phyloP scores from a whole-genome alignment of 1,284 basidiomycete genomes.

The Volvariella volvacea region DNA sequence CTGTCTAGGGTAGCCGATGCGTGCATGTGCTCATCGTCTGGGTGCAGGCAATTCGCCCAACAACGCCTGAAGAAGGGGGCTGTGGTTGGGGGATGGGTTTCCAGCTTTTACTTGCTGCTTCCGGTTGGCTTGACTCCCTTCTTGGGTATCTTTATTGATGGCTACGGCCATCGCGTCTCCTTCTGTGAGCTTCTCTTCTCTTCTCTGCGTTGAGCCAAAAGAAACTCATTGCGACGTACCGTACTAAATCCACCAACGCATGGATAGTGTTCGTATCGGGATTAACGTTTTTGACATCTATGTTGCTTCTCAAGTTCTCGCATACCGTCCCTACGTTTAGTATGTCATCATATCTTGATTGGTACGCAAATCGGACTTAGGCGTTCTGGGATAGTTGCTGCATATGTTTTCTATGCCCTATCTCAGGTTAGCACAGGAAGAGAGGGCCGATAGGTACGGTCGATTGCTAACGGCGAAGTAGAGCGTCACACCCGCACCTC shows the following conservation, averaged over 20 bases:
- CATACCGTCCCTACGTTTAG: conserved; percentile 31
- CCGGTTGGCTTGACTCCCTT: conserved; percentile 37
- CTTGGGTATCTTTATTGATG: conserved; percentile 36
- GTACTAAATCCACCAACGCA: too few relatives aligned
- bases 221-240: too few relatives aligned
- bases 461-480: conserved; percentile 9
- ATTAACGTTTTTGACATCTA: conserved; percentile 33
- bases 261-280: conserved; percentile 37
- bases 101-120: conserved; percentile 37
- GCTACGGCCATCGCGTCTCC: conserved; percentile 32
- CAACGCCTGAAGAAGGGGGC: conserved; percentile 38
- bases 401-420: conserved; percentile 38
- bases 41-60: conserved; percentile 35
- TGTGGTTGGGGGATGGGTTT: conserved; percentile 42
- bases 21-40: too few relatives aligned
- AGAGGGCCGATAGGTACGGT: too few relatives aligned
- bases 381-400: conserved; percentile 24
- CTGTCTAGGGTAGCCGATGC: too few relatives aligned
- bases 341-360: conserved; percentile 13
- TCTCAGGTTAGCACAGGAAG: conserved; percentile 30
- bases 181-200: conserved; percentile 26
- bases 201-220: too few relatives aligned
- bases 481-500: conserved; percentile 35
- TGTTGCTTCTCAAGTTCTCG: conserved; percentile 36
- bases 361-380: too few relatives aligned